Base-by-base conservation (phyloP, 116 monocot genomes). In the Dioscorea cayenensis region DNA sequence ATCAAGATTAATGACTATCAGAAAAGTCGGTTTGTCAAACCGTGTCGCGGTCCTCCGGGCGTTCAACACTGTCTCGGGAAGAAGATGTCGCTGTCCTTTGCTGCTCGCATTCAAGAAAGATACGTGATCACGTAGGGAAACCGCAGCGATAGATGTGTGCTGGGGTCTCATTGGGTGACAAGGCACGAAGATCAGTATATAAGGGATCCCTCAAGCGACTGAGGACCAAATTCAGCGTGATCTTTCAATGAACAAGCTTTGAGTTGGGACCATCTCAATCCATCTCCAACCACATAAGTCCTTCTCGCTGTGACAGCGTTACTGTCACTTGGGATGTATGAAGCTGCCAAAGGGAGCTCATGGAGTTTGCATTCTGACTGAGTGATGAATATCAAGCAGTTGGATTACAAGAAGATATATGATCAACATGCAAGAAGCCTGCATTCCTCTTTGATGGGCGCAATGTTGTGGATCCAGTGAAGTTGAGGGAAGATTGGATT, bases 1-100 rank as follows among this genome's bases (percentile, higher is more conserved):
- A 87, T 91, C 63, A 87, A 84, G 84, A 87, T 91, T 78, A 91
- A 91, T 37, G 87, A 91, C 76, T 91, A 91, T 78, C 90, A 91
- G 80, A 91, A 91, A 73, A 85, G 87, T 76, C 80, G 91, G 16
- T 91, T 91, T 16, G 91, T 91, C 43, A n/a, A 91, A 91, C 74
- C 58, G 90, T 35, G 83, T 91, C n/a, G n/a, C n/a, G 21, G 90
- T 77, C 87, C 7, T 91, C 90, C 73, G n/a, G n/a, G 87, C 87
- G 91, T 91, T 91, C 76, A 91, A 91, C 75, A 91, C 91, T 7
- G 87, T 91, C 13, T 74, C 91, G 88, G 88, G 27, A 91, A 91
- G 76, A 91, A 91, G 69, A 85, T 91, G 12, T n/a, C n/a, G 91
- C 91, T 0, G 74, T 91, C 18, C 84, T 91, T 6, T 87, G 90